Evolutionary conservation across 192 early-diverging fungal genomes (phyloP).

Genomic region (Geranomyces michiganensis): DNA sequence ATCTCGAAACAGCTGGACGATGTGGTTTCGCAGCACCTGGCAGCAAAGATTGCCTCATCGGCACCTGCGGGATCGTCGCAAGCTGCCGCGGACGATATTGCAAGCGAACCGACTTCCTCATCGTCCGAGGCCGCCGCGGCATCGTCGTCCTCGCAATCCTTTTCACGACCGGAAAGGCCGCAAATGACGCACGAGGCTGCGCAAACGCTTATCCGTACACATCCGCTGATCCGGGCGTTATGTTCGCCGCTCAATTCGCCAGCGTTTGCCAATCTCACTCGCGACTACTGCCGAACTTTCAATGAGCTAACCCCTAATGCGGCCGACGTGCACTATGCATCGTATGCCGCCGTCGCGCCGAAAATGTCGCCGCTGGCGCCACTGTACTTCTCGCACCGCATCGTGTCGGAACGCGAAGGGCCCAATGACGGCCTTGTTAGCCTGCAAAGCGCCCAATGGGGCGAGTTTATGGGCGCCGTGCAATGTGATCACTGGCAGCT

Average conservation of each 20-base stretch:
- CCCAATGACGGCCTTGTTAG: constrained; percentile 93
- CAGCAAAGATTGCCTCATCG: neutral
- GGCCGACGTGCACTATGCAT: constrained; percentile 75
- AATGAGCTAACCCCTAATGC: constrained; percentile 85
- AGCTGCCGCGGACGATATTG: neutral
- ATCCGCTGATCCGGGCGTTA: constrained; percentile 56
- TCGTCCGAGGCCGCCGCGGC: too few species aligned
- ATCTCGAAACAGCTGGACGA: constrained; percentile 38
- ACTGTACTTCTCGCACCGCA: constrained; percentile 75
- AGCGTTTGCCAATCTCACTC: constrained; percentile 89
- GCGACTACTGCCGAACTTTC: constrained; percentile 83
- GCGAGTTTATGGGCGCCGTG: constrained; percentile 79
- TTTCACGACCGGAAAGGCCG: neutral
- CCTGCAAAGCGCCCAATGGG: constrained; percentile 83
- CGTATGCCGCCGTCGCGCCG: constrained; percentile 57
- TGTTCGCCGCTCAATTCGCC: constrained; percentile 76
- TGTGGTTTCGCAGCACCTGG: constrained; percentile 36
- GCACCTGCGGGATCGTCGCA: neutral
- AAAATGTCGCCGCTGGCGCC: constrained; percentile 69
- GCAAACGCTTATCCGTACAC: constrained; percentile 4
- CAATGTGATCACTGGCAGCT: constrained; percentile 90
- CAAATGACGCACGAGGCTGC: neutral
- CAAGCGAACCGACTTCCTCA: neutral
- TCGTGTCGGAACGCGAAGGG: constrained; percentile 79
- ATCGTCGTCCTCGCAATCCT: neutral